Percentiles rank a stretch among this genome's conserved stretches.
phyloP scores from a whole-genome alignment of 768 basidiomycete genomes.

The Boletus pseudopeckii region DNA sequence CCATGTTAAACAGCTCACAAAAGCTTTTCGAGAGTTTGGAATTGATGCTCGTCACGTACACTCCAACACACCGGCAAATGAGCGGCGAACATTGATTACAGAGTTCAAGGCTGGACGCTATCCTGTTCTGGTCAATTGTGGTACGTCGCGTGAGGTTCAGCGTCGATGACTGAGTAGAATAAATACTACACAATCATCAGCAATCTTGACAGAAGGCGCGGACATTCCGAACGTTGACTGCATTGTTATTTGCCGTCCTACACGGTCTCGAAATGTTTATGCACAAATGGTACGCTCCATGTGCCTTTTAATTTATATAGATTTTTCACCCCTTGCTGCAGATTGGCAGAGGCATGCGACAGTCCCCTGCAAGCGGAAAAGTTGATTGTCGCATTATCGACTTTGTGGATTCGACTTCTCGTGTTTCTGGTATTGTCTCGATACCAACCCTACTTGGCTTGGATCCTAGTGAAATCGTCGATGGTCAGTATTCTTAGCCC shows the following conservation, averaged over 20 bases:
- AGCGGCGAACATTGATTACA: slow-evolving; percentile 61
- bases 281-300: slow-evolving; percentile 75
- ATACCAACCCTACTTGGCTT: slow-evolving; percentile 84
- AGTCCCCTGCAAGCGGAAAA: slow-evolving; percentile 80
- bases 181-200: slow-evolving; percentile 27
- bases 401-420: slow-evolving; percentile 73
- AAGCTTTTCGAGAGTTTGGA: slow-evolving; percentile 66
- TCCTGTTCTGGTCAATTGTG: slow-evolving; percentile 89
- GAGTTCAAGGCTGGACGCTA: slow-evolving; percentile 70
- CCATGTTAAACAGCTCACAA: slow-evolving; percentile 75
- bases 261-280: slow-evolving; percentile 83
- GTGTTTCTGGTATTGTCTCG: slow-evolving; percentile 70
- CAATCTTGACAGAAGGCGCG: slow-evolving; percentile 89
- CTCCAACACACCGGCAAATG: slow-evolving; percentile 57
- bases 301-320: not conserved
- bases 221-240: slow-evolving; percentile 97
- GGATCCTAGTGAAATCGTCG: slow-evolving; percentile 60
- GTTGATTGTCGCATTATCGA: slow-evolving; percentile 85
- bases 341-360: slow-evolving; percentile 91
- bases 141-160: slow-evolving; percentile 38
- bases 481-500: slow-evolving; percentile 42
- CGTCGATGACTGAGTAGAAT: not conserved
- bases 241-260: slow-evolving; percentile 82
- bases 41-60: slow-evolving; percentile 84
- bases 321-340: slow-evolving; percentile 29